These are phyloP conservation scores for Lagenaria siceraria DNA, from an alignment of 306 rosid species.

Conservation along the genomic window DNA sequence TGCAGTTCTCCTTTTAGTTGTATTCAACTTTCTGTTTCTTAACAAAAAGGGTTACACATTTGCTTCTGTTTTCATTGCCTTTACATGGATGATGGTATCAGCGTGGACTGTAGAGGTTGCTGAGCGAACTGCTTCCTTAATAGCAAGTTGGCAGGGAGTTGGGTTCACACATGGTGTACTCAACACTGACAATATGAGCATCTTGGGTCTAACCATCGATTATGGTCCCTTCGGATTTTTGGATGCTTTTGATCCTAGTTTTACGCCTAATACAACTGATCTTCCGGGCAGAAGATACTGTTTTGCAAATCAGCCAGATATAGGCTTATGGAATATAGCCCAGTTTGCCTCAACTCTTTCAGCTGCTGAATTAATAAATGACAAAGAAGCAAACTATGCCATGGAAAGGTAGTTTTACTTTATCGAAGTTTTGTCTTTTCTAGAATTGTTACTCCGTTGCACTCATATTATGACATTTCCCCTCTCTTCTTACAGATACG, in stretches of 20 bases:
- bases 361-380: conserved; percentile 66
- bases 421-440: not conserved
- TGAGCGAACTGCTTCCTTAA: conserved; percentile 85
- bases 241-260: conserved; percentile 99
- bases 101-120: conserved; percentile 95
- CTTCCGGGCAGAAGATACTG: conserved; percentile 98
- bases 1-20: not conserved
- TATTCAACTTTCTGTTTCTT: not conserved
- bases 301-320: conserved; percentile 97
- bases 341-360: conserved; percentile 59
- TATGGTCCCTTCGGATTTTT: conserved; percentile 98
- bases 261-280: conserved; percentile 90
- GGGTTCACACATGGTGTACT: conserved; percentile 98
- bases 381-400: conserved; percentile 88
- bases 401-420: conserved; percentile 75
- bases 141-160: conserved; percentile 96
- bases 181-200: conserved; percentile 98
- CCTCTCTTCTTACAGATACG: conserved; percentile 46
- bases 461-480: conserved; percentile 9
- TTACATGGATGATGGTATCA: conserved; percentile 20
- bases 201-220: conserved; percentile 94
- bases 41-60: not conserved
- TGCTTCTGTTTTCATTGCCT: not conserved
- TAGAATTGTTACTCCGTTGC: not conserved
- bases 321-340: conserved; percentile 91